Base-by-base conservation (phyloP, 345 rosid genomes). In the Populus tremula region DNA sequence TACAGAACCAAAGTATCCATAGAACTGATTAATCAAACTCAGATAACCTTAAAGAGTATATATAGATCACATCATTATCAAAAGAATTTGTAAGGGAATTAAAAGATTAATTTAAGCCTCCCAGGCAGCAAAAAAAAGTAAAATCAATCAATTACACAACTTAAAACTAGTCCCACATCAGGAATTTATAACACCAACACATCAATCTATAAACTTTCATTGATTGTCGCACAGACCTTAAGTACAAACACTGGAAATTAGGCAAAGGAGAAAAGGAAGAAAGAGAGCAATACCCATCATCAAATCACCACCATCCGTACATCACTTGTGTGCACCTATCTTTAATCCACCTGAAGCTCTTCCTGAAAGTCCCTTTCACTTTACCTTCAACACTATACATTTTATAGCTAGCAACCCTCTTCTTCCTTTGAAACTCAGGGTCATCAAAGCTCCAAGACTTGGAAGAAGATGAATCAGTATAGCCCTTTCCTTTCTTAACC, bases 361-460 rank as follows among this genome's bases (percentile, higher is more conserved):
- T 94, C 82, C 92, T 87, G 71, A 92, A 85, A n/a, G 96, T 86
- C 63, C 97, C 97, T 80, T 91, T 94, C 83, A 94, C 91, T 80
- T 91, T 92, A 8, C 94, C 97, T 81, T 94, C 92, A 65, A 85
- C 94, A 71, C 89, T 84, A 82, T 91, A 94, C 94, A 88, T 93
- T 84, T 92, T 94, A 54, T 94, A 94, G 80, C 92, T 84, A 38
- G 98, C 97, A 72, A 94, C 97, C 87, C 98, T 88, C 87, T 88
- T 94, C 92, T 92, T 94, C 93, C 98, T 88, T 76, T 87, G 93
- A 50, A 94, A 88, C 84, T 94, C 98, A 59, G 97, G 97, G 78
- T 94, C 97, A 14, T 63, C 53, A 7, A 89, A 53, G 54, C 83
- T 87, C 97, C 97, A 92, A 1, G 86, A 70, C 59, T 83, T 90